Evolutionary conservation across 2,329 filamentous ascomycete species (phyloP), one percentile per base, ranked within the genome.

Genomic region (Coleophoma crateriformis): DNA sequence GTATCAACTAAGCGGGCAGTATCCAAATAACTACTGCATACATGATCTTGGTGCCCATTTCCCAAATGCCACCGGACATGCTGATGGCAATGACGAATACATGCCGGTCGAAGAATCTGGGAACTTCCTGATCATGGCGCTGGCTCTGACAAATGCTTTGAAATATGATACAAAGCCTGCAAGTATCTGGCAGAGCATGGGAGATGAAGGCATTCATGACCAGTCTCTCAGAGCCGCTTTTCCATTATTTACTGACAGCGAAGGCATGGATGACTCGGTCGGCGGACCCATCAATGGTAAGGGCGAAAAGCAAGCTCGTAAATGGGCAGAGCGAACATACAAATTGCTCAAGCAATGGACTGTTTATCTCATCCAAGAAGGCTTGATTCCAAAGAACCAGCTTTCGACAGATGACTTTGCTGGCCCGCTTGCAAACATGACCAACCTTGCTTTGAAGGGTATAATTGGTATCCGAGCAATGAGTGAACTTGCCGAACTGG

Each of bases 11-110:
- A 90, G 86, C 61, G 87, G 87, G 1, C 86, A 91, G 64, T 95
- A 94, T 63, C 89, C 89, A 7, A 92, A 92, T 61, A 76, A 85
- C 54, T 89, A 89, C 64, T 84, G 82, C 54, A 88, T 90, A 82
- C 87, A 90, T 62, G 87, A 90, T 66, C 71, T 90, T 22, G 87
- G 87, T 1, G 66, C 77, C 0, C 81, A 85, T 60, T 90, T 88
- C 64, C 87, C 87, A 2, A 90, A 90, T 57, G 75, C 85, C n/a
- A 90, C 85, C 0, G 87, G 86, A 1, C 86, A 90, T 61, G 68
- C 75, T 27, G 79, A 82, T 61, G 81, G 81, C 19, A 68, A 70
- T 19, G 81, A 84, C 56, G 81, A 84, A 60, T 82, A 84, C 58
- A 84, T 84, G 81, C 81, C 81, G 0, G 78, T 84, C 1, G 81